These are phyloP conservation scores for Curvularia sp. DNA, from an alignment of 2,329 filamentous ascomycete species.

Conservation along the genomic window DNA sequence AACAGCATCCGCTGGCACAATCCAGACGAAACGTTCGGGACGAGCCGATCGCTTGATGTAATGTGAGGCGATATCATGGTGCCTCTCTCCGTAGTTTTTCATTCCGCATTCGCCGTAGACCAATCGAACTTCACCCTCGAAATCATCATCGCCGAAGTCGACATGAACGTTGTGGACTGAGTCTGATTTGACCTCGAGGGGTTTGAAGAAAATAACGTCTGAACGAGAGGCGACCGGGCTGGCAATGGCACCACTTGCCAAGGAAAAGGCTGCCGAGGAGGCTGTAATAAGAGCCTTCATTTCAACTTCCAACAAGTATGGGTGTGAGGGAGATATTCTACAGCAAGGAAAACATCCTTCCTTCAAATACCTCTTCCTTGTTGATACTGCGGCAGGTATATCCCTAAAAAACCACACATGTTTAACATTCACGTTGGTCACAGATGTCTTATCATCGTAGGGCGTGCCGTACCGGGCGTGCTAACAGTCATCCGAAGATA, in stretches of 20 bases:
- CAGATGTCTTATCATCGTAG: constrained; percentile 25
- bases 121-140: constrained; percentile 55
- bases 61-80: constrained; percentile 56
- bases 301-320: constrained; percentile 9
- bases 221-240: constrained; percentile 30
- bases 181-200: constrained; percentile 46
- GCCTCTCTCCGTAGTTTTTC: constrained; percentile 41
- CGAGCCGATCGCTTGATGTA: constrained; percentile 42
- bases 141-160: constrained; percentile 49
- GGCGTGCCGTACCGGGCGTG: constrained; percentile 5
- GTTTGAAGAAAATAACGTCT: constrained; percentile 44
- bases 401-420: not conserved
- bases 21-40: constrained; percentile 59
- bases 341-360: not conserved
- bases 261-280: constrained; percentile 37
- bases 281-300: constrained; percentile 41
- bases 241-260: constrained; percentile 32
- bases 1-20: constrained; percentile 52
- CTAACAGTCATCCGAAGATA: not conserved
- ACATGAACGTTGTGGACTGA: constrained; percentile 61
- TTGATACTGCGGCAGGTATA: not conserved
- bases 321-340: constrained; percentile 4
- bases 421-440: constrained; percentile 28
- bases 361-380: constrained; percentile 27
- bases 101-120: constrained; percentile 58